phyloP scores from a whole-genome alignment of 78 protist species.

The Dictyostelium purpureum region DNA sequence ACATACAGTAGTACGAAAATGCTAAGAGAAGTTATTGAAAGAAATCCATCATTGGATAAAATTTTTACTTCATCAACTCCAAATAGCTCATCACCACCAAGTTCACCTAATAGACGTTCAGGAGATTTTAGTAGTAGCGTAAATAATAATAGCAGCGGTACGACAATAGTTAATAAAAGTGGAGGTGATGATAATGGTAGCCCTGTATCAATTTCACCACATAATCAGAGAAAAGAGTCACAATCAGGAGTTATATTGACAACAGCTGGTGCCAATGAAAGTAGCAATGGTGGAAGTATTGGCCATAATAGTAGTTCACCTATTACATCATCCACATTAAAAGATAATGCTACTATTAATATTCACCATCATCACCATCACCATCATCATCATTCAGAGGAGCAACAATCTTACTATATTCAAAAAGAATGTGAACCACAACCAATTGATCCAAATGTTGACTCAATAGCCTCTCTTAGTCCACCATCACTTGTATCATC shows the following conservation, averaged over 20 bases:
- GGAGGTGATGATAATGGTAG: not conserved
- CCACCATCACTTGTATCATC: conserved; percentile 38
- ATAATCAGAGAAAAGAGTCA: no score
- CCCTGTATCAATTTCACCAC: not conserved
- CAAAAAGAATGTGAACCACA: conserved; percentile 12
- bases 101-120: not conserved
- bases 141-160: not conserved
- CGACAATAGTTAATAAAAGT: not conserved
- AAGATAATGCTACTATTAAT: not conserved
- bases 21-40: conserved; percentile 6
- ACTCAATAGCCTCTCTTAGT: not conserved
- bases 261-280: not conserved
- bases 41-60: not conserved
- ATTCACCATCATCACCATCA: no score
- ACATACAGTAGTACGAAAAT: conserved; percentile 8
- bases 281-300: not conserved
- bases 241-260: no score
- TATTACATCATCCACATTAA: not conserved
- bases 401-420: not conserved
- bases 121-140: not conserved
- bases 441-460: not conserved
- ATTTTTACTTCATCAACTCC: no score
- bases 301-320: not conserved
- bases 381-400: not conserved
- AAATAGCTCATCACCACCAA: not conserved